Base-by-base conservation (phyloP, 495 filamentous ascomycete genomes). In the Hypoxylon trugodes region DNA sequence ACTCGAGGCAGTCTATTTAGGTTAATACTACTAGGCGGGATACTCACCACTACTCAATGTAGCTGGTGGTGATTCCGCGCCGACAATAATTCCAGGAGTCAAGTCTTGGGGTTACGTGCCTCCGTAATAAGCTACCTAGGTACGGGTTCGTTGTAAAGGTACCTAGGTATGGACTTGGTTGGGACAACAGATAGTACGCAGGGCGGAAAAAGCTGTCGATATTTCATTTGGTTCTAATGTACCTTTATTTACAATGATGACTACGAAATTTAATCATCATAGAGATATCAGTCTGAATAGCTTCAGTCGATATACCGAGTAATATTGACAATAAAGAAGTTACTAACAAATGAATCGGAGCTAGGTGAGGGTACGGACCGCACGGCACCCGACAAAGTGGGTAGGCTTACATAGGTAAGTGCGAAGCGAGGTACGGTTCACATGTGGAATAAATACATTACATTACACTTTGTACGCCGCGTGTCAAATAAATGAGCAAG, bases 401-500 rank as follows among this genome's bases (percentile, higher is more conserved):
- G 32, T 21, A 51, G 26, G 6, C 33, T 46, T 10, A 35, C n/a
- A 10, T 59, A 25, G 45, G 28, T n/a, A 32, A 26, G 16, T 38
- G 10, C 15, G 6, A 6, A 46, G n/a, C 13, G 8, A 56, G 35
- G 59, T 56, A 62, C 50, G 25, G 49, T n/a, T n/a, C n/a, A n/a
- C n/a, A n/a, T n/a, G n/a, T n/a, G n/a, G n/a, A n/a, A n/a, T n/a
- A n/a, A n/a, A n/a, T n/a, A n/a, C n/a, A 36, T 13, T 62, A 55
- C 41, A 33, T 50, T 38, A 32, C 49, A 41, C 42, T 21, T 43
- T 41, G 57, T 53, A 67, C 46, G 58, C 58, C n/a, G 53, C 33
- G 58, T 62, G 53, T 67, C 58, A 61, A 45, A 57, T 61, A 61
- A 53, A 67, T 59, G 47, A 62, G 50, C 53, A 62, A 62, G 37